Base-by-base conservation (phyloP, 2,329 filamentous ascomycete genomes). In the Sclerotiophoma versabilis region DNA sequence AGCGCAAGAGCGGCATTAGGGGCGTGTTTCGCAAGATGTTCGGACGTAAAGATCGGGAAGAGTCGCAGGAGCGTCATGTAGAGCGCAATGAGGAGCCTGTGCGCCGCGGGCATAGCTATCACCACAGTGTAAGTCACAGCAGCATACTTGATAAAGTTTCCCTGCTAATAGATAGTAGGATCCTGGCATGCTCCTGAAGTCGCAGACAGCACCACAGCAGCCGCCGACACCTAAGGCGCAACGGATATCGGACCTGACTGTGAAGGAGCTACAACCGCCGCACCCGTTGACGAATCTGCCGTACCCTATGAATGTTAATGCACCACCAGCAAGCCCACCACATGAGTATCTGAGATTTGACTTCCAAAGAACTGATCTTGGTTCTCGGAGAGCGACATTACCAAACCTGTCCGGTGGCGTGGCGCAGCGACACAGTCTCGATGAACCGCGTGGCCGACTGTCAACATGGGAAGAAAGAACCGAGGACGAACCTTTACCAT, bases 291-390 rank as follows among this genome's bases (percentile, higher is more conserved):
- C 68, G 37, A 71, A 74, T 36, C 65, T 76, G 8, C 74, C 74
- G 0, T 76, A 74, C 44, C 74, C 74, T 1, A 76, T 76, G 74
- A 76, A 76, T 38, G 72, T 76, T 36, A 76, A 76, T 49, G 73
- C 73, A 8, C 72, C 74, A 15, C 68, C 71, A 47, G 55, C 62
- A 8, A 75, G 70, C 52, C 71, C 73, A 32, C 69, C 66, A 7
- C 64, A 71, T 23, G 67, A 74, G 29, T 75, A 75, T 45, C 61
- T 74, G 38, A 69, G 60, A 19, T 74, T 75, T 44, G 65, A 73
- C 23, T 47, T 44, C 15, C 60, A 68, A 12, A 53, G 63, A 15
- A 62, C 62, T 6, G 59, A 66, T 7, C 34, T 66, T 12, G 61
- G 60, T 41, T 64, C 68, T 22, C 67, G 74, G 20, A 65, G 74